Evolutionary conservation across 2,329 filamentous ascomycete genomes (phyloP).

Genomic region (Alternaria hordeiaustralica): DNA sequence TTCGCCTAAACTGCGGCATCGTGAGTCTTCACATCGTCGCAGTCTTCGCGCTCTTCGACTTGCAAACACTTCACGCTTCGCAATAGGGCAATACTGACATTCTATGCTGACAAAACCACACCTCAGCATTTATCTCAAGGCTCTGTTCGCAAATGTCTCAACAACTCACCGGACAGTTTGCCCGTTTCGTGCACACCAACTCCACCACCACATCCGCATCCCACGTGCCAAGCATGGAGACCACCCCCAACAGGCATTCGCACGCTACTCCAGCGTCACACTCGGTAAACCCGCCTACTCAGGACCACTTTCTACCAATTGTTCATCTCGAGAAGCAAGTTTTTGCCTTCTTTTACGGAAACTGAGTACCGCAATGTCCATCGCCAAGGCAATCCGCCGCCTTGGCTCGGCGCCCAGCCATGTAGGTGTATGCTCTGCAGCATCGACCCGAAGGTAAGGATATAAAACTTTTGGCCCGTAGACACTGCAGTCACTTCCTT

Average conservation of each 20-base stretch:
- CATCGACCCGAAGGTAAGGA: not conserved
- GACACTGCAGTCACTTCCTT: not conserved
- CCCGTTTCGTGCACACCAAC: not conserved
- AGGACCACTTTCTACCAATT: slow-evolving; percentile 7
- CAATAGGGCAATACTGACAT: too few species aligned
- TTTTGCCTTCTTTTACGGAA: slow-evolving; percentile 13
- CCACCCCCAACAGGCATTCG: slow-evolving; percentile 6
- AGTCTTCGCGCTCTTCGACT: not conserved
- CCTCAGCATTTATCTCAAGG: not conserved
- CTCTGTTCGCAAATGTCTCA: not conserved
- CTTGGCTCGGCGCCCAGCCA: slow-evolving; percentile 30
- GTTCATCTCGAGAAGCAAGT: slow-evolving; percentile 7
- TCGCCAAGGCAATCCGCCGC: slow-evolving; percentile 30
- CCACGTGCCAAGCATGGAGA: slow-evolving; percentile 5
- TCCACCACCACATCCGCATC: slow-evolving; percentile 5
- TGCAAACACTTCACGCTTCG: not conserved
- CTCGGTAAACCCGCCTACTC: slow-evolving; percentile 1
- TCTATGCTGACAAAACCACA: not conserved
- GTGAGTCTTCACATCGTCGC: not conserved
- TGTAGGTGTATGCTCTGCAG: slow-evolving; percentile 5
- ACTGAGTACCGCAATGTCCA: slow-evolving; percentile 36
- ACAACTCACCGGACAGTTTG: not conserved
- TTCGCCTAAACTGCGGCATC: not conserved
- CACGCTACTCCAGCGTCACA: slow-evolving; percentile 8
- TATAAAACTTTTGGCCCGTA: slow-evolving; percentile 17